Percentiles rank a stretch among this genome's conserved stretches.
Conservation (phyloP, 2,329 filamentous ascomycete species). For the Beauveria brongniartii region DNA sequence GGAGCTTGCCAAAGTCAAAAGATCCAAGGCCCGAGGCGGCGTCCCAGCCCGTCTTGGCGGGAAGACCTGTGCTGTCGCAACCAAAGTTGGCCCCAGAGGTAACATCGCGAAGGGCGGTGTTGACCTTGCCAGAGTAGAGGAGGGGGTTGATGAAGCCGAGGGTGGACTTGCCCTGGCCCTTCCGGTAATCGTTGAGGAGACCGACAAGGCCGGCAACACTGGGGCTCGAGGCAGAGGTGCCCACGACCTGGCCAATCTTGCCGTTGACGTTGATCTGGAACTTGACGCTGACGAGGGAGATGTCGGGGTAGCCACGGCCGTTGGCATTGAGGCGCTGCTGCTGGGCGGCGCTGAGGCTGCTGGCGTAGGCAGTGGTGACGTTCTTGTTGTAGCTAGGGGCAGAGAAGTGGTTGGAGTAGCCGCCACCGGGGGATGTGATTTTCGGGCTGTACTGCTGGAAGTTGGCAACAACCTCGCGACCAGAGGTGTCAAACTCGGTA, state of each 20-base stretch:
- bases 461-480: conserved; percentile 7
- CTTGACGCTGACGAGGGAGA: conserved; percentile 6
- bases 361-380: conserved; percentile 1
- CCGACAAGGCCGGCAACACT: conserved; percentile 1
- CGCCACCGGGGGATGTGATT: conserved; percentile 2
- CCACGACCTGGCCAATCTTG: not conserved
- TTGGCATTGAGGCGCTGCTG: not conserved
- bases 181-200: conserved; percentile 11
- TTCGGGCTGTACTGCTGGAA: conserved; percentile 3
- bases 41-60: conserved; percentile 10
- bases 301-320: conserved; percentile 9
- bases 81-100: conserved; percentile 10
- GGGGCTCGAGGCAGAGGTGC: conserved; percentile 9
- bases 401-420: conserved; percentile 9
- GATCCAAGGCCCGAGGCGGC: conserved; percentile 9
- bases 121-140: conserved; percentile 13
- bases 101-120: conserved; percentile 11
- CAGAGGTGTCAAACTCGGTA: conserved; percentile 22
- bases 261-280: conserved; percentile 1
- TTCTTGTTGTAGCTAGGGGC: conserved; percentile 6
- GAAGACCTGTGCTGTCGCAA: conserved; percentile 8
- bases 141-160: conserved; percentile 12
- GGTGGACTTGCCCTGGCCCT: conserved; percentile 2
- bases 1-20: conserved; percentile 13
- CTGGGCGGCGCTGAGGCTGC: not conserved